Evolutionary conservation across 2,329 filamentous ascomycete genomes (phyloP).

Genomic region (Hypoxylon sp.): DNA sequence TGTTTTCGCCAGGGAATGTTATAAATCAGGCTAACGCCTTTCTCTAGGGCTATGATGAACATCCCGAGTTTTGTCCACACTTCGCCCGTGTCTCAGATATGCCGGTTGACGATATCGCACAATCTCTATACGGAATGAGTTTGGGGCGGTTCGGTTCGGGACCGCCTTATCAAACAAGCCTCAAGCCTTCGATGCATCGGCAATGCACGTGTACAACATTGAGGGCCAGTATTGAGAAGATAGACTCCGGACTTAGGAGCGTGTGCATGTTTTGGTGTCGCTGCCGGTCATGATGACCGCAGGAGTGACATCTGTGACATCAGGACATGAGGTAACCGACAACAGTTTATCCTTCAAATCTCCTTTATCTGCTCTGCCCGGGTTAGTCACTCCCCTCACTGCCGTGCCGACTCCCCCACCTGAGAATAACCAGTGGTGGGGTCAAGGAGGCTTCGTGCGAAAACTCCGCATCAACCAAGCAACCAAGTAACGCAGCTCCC

Average conservation of each 20-base stretch:
- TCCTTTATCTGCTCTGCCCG: constrained; percentile 20
- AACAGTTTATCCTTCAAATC: constrained; percentile 6
- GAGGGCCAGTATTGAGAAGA: constrained; percentile 9
- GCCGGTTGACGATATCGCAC: constrained; percentile 42
- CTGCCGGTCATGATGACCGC: constrained; percentile 32
- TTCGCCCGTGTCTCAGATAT: constrained; percentile 37
- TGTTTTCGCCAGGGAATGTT: constrained; percentile 17
- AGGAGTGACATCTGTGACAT: constrained; percentile 44
- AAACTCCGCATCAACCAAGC: constrained; percentile 46
- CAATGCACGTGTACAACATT: constrained; percentile 12
- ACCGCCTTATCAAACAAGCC: constrained; percentile 24
- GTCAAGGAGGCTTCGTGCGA: constrained; percentile 34
- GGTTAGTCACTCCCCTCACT: constrained; percentile 36
- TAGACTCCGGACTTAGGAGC: constrained; percentile 24
- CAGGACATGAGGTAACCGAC: constrained; percentile 33
- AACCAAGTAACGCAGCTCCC: constrained; percentile 17
- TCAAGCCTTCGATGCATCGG: constrained; percentile 9
- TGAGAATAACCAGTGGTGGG: constrained; percentile 42
- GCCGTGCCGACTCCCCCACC: constrained; percentile 46
- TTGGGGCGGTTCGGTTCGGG: constrained; percentile 24
- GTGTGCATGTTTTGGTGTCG: constrained; percentile 1
- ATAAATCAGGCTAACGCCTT: constrained; percentile 38
- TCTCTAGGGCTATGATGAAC: constrained; percentile 40
- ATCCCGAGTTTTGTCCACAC: constrained; percentile 53
- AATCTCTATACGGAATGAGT: constrained; percentile 26